Conservation (phyloP, 164 flowering plant genomes). For the Umbellularia californica region DNA sequence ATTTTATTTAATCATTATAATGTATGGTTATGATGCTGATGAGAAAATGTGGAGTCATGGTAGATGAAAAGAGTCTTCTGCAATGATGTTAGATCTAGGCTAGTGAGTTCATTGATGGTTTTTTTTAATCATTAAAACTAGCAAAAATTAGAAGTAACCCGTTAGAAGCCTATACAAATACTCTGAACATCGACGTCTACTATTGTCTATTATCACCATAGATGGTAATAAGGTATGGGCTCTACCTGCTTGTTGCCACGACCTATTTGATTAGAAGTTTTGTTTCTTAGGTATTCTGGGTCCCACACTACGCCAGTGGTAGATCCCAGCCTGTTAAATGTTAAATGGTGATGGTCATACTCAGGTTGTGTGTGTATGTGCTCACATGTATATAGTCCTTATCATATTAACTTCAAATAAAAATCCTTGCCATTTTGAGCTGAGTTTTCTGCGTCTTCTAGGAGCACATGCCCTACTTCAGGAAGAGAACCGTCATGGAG, state of each 20-base stretch:
- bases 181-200: neutral
- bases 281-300: neutral
- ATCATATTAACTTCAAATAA: neutral
- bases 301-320: neutral
- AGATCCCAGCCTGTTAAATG: neutral
- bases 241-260: neutral
- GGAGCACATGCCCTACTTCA: conserved; percentile 92
- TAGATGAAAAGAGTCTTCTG: neutral
- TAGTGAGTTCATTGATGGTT: neutral
- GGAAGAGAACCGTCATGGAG: conserved; percentile 80
- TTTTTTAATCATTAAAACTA: neutral
- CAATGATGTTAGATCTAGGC: neutral
- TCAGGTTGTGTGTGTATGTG: neutral
- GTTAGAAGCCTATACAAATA: too few relatives aligned
- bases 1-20: neutral
- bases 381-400: neutral
- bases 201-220: neutral
- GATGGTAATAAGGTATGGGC: neutral
- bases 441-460: conserved; percentile 11
- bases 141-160: neutral
- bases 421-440: neutral
- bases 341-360: neutral
- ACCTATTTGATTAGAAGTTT: neutral
- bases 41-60: neutral
- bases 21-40: neutral